Conservation (phyloP, 495 filamentous ascomycete genomes). For the Apodospora peruviana region DNA sequence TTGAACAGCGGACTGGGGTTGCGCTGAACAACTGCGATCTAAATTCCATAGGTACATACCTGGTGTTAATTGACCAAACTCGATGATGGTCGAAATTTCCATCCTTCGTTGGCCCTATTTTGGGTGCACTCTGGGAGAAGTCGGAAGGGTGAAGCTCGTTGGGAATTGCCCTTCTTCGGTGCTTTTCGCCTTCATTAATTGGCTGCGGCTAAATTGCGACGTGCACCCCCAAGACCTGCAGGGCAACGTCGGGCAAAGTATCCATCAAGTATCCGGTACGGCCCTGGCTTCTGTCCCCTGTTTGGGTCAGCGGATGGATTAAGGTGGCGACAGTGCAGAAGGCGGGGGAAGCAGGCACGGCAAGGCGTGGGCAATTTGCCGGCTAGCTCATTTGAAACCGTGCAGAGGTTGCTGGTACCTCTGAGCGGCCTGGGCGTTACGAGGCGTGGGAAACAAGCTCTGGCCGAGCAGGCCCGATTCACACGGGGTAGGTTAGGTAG, state of each 20-base stretch:
- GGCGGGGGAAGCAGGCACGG: too few relatives aligned
- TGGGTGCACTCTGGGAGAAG: too few relatives aligned
- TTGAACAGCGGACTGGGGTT: too few relatives aligned
- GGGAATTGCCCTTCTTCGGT: slow-evolving; percentile 19
- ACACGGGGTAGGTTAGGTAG: slow-evolving; percentile 12
- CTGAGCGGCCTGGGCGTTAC: slow-evolving; percentile 5
- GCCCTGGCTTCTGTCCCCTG: not conserved
- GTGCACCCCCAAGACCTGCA: slow-evolving; percentile 16
- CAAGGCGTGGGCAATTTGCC: slow-evolving; percentile 9
- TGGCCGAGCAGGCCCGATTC: slow-evolving; percentile 29
- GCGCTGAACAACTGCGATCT: too few relatives aligned
- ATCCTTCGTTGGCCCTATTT: too few relatives aligned
- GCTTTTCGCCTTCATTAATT: slow-evolving; percentile 23
- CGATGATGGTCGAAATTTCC: too few relatives aligned
- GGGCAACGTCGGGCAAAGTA: slow-evolving; percentile 12
- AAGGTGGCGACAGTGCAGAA: too few relatives aligned
- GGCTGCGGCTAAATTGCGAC: slow-evolving; percentile 36
- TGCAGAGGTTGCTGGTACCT: slow-evolving; percentile 4
- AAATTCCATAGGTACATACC: too few relatives aligned
- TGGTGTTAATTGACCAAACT: too few relatives aligned
- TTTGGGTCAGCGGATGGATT: too few relatives aligned
- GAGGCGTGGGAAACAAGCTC: slow-evolving; percentile 14
- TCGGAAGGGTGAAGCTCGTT: too few relatives aligned
- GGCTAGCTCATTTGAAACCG: slow-evolving; percentile 6
- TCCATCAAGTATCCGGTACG: slow-evolving; percentile 8